A percentile compares a stretch with the other conserved stretches of the same genome.
phyloP scores from a whole-genome alignment of 163 green algal species.

The Prototheca stagnorum region DNA sequence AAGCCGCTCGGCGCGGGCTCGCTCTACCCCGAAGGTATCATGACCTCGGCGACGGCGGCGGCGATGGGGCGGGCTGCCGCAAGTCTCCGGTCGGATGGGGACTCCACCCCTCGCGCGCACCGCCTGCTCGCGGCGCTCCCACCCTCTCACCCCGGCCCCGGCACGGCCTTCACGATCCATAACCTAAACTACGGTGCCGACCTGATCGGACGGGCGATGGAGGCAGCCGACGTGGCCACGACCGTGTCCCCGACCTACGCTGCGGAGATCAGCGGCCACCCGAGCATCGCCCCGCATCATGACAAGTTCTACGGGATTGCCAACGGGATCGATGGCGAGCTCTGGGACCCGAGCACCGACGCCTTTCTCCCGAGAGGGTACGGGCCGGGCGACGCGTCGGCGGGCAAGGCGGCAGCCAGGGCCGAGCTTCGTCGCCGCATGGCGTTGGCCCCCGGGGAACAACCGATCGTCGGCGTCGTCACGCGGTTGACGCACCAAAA shows the following conservation, averaged over 20 bases:
- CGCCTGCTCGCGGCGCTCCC: too few relatives aligned
- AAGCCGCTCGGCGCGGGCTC: too few relatives aligned
- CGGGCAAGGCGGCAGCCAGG: conserved; percentile 31
- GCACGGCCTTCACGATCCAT: too few relatives aligned
- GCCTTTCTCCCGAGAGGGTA: conserved; percentile 55
- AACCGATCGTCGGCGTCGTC: conserved; percentile 67
- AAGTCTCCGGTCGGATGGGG: too few relatives aligned
- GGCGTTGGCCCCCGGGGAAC: conserved; percentile 28
- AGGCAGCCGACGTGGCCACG: conserved; percentile 78
- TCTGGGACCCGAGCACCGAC: conserved; percentile 69
- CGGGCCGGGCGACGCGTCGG: conserved; percentile 12
- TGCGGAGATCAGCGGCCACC: conserved; percentile 34
- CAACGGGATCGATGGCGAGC: conserved; percentile 57
- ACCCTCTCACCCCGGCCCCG: too few relatives aligned
- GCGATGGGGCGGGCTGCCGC: conserved; percentile 1
- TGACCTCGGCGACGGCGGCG: conserved; percentile 3
- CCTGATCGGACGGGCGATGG: conserved; percentile 82
- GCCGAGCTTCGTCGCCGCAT: conserved; percentile 60
- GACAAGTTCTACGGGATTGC: conserved; percentile 46
- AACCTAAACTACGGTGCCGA: too few relatives aligned
- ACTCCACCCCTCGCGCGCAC: conserved; percentile 41
- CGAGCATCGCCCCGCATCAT: conserved; percentile 28
- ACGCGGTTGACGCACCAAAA: conserved; percentile 76
- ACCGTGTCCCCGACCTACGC: conserved; percentile 78
- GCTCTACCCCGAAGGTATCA: too few relatives aligned